Base-by-base conservation (phyloP, 2,329 filamentous ascomycete genomes). In the Xylaria sp. region DNA sequence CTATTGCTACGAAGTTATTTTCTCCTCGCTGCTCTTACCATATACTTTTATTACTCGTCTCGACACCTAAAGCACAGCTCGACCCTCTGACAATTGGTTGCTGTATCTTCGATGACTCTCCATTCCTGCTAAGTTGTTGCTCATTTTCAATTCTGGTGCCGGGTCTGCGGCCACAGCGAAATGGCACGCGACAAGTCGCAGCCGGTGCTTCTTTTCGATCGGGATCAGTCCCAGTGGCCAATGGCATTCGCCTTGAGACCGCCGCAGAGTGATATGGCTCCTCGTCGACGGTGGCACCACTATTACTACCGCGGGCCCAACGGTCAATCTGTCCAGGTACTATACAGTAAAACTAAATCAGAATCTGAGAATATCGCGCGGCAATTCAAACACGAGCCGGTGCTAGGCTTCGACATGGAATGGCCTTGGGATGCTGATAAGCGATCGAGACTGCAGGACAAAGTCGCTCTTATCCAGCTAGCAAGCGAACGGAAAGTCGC, bases 341-440 rank as follows among this genome's bases (percentile, higher is more conserved):
- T 70, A 2, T 76, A 77, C 41, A 72, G 74, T 36, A 68, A 49
- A 12, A 73, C 70, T 4, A 71, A 61, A 36, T 18, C 57, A 2
- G 33, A 71, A 1, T 76, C 74, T 1, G 74, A 77, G 33, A 52
- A 18, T 2, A 64, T 76, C n/a, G 76, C 75, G 1, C 66, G 41
- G 20, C 57, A 64, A 0, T 77, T 77, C n/a, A 57, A 71, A 10
- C 39, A 74, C n/a, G 71, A 74, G 33, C 64, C 71, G 3, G 72
- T 77, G 10, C 15, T 78, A 1, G 76, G 75, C 3, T 77, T 78
- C 36, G 75, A 77, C 39, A 77, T 77, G 75, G 75, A 77, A 67
- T 78, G 76, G 76, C 67, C 70, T 2, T 67, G 64, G 64, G 62
- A 72, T 7, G 43, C 66, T 0, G 23, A 73, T 7, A 62, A 52